These are phyloP conservation scores for Nyctanthes arbortristis DNA, from an alignment of 257 asterid species.

Conservation along the genomic window DNA sequence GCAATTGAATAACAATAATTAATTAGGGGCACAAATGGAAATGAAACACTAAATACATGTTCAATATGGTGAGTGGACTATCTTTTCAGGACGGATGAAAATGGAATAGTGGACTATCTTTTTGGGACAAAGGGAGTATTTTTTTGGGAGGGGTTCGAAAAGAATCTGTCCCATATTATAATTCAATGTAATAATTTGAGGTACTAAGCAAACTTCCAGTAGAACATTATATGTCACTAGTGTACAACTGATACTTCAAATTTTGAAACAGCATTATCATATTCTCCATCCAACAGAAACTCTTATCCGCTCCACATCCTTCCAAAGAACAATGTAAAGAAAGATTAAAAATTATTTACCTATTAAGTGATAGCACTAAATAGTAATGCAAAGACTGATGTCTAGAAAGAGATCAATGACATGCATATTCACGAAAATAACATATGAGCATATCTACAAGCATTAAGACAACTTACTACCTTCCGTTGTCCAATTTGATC, in stretches of 20 bases:
- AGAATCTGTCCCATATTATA: not conserved
- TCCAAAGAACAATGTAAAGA: not conserved
- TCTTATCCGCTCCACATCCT: not conserved
- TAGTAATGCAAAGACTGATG: not conserved
- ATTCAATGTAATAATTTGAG: not conserved
- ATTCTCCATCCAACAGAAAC: not conserved
- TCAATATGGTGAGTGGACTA: too few relatives aligned
- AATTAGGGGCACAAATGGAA: too few relatives aligned
- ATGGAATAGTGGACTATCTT: too few relatives aligned
- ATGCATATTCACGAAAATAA: not conserved
- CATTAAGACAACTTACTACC: constrained; percentile 42
- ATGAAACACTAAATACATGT: too few relatives aligned
- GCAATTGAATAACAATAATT: too few relatives aligned
- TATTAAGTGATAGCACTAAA: not conserved
- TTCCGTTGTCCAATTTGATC: constrained; percentile 86
- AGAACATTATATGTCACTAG: too few relatives aligned
- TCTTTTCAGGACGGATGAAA: too few relatives aligned
- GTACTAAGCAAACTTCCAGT: not conserved
- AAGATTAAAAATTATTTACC: not conserved
- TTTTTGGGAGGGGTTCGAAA: not conserved
- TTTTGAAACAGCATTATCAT: too few relatives aligned
- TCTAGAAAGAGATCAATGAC: not conserved
- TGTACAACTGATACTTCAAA: too few relatives aligned
- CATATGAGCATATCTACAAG: not conserved
- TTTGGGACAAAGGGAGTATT: too few relatives aligned